Percentiles rank a stretch among this genome's conserved stretches.
Evolutionary conservation across 768 basidiomycete genomes (phyloP).

Genomic region (Hericium erinaceus): DNA sequence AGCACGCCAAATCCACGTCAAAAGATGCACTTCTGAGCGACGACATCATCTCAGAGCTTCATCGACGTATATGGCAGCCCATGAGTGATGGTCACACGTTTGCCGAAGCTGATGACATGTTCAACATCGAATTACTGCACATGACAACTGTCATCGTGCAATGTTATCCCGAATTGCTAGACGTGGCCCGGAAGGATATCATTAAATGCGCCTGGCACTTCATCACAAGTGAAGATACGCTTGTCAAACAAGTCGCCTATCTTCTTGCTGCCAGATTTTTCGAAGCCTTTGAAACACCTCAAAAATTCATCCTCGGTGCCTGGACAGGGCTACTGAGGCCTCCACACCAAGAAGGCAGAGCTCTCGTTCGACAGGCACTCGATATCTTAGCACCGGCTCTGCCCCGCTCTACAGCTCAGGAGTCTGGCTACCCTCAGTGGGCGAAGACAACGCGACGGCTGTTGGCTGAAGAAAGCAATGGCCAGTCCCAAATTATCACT

Average conservation of each 20-base stretch:
- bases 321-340: slow-evolving; percentile 86
- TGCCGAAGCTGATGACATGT: slow-evolving; percentile 64
- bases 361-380: slow-evolving; percentile 75
- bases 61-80: slow-evolving; percentile 74
- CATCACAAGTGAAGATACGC: slow-evolving; percentile 76
- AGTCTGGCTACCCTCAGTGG: slow-evolving; percentile 66
- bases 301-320: slow-evolving; percentile 83
- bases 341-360: slow-evolving; percentile 68
- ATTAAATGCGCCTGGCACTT: slow-evolving; percentile 91
- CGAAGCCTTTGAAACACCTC: slow-evolving; percentile 76
- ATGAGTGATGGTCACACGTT: slow-evolving; percentile 48
- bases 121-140: slow-evolving; percentile 86
- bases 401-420: slow-evolving; percentile 47
- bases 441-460: slow-evolving; percentile 78
- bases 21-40: slow-evolving; percentile 59
- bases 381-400: slow-evolving; percentile 81
- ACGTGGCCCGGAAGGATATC: slow-evolving; percentile 80
- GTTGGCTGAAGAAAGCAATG: slow-evolving; percentile 79
- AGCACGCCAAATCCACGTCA: slow-evolving; percentile 49
- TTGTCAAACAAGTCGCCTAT: slow-evolving; percentile 89
- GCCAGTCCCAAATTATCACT: slow-evolving; percentile 56
- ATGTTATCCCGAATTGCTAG: slow-evolving; percentile 69
- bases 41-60: slow-evolving; percentile 61
- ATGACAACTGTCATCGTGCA: slow-evolving; percentile 85
- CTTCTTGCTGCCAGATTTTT: slow-evolving; percentile 89